A percentile compares a stretch with the other conserved stretches of the same genome.
Evolutionary conservation across 164 flowering plant genomes (phyloP).

Genomic region (Macadamia integrifolia): DNA sequence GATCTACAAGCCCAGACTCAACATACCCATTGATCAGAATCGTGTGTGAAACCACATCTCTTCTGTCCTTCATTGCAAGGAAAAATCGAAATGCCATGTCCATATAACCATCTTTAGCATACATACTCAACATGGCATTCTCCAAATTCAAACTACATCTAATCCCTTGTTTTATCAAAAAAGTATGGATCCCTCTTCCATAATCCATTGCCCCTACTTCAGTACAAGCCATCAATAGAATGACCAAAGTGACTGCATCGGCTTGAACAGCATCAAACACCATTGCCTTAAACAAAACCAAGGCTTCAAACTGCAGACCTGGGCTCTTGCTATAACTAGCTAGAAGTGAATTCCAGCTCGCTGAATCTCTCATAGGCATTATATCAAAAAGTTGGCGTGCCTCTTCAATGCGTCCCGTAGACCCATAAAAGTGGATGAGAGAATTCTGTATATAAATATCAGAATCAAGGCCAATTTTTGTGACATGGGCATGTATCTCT

Average conservation of each 20-base stretch:
- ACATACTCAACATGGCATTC: conserved; percentile 21
- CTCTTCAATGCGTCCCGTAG: neutral
- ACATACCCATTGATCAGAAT: conserved; percentile 29
- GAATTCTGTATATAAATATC: conserved; percentile 24
- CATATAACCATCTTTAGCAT: conserved; percentile 18
- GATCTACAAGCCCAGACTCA: conserved; percentile 20
- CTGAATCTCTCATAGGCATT: conserved; percentile 20
- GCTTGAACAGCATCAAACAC: conserved; percentile 10
- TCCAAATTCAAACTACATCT: conserved; percentile 11
- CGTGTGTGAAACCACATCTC: conserved; percentile 19
- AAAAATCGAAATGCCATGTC: conserved; percentile 20
- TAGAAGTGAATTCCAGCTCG: conserved; percentile 28
- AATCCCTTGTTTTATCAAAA: conserved; percentile 15
- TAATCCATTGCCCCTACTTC: conserved; percentile 1
- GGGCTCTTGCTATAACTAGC: conserved; percentile 3
- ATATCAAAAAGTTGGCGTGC: conserved; percentile 21
- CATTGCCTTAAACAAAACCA: conserved; percentile 19
- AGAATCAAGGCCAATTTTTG: conserved; percentile 16
- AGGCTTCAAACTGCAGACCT: conserved; percentile 3
- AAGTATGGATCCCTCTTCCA: conserved; percentile 17
- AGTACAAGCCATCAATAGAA: conserved; percentile 17
- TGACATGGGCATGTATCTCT: conserved; percentile 30
- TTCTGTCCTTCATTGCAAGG: conserved; percentile 13
- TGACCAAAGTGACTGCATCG: conserved; percentile 18
- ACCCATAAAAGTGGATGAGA: conserved; percentile 23